Base-by-base conservation (phyloP, 176 grass and related monocot genomes). In the Musa schizocarpa region DNA sequence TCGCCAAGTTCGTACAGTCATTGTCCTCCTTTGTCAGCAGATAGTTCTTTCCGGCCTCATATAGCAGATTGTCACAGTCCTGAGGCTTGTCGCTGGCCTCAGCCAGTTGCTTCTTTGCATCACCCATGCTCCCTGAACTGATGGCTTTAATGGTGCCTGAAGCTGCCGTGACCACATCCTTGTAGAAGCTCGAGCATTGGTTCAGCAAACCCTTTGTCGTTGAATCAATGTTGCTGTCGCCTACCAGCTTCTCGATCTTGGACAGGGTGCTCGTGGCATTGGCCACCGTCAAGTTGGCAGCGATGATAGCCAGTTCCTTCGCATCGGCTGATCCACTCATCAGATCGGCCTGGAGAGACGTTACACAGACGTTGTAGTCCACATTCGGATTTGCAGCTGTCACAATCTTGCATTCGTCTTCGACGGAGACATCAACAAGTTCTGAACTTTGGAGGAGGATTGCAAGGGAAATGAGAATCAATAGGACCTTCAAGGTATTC, bases 211-310 rank as follows among this genome's bases (percentile, higher is more conserved):
- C 11, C 57, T 61, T 61, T 19, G 57, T 61, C 1, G 0, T 0
- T 8, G 57, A n/a, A 16, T 61, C 2, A 3, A 61, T 7, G 0
- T 61, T 71, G 73, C 58, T 49, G 54, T 55, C 70, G 9, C 65
- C 61, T 54, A 83, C 52, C 65, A 83, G 26, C 23, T 73, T 77
- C 66, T 83, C 71, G 13, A 83, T 83, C n/a, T 67, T 72, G 10
- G 81, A 77, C 51, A 26, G 49, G 21, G 76, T 63, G 76, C 20
- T 1, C 20, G 81, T 77, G 17, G 81, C 81, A 2, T 77, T 77
- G 1, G 73, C 27, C 23, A 83, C 59, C 10, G 81, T 77, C 53
- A 83, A 23, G 26, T 83, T 77, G 34, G 71, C 74, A 7, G 74
- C 75, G 70, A 83, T 77, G 59, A 71, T 20, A 6, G 62, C 81